phyloP scores from a whole-genome alignment of 495 filamentous ascomycete species.

The Pseudomonodictys pantanalensis region DNA sequence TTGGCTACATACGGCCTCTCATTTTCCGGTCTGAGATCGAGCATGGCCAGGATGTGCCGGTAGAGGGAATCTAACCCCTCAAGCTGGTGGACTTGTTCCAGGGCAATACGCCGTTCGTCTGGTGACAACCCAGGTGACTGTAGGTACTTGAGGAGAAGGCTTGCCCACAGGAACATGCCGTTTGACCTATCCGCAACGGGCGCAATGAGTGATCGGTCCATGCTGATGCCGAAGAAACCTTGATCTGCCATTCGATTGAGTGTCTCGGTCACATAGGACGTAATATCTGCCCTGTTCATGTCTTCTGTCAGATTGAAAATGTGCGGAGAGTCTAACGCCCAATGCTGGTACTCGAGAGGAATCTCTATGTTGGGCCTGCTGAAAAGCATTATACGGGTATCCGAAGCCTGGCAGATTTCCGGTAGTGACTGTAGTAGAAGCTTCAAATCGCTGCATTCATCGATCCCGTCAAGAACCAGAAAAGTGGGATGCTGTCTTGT shows the following conservation, averaged over 20 bases:
- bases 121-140: slow-evolving; percentile 21
- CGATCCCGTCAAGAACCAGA: slow-evolving; percentile 26
- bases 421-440: slow-evolving; percentile 14
- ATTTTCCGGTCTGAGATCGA: background rate
- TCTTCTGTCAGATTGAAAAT: slow-evolving; percentile 6
- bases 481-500: slow-evolving; percentile 26
- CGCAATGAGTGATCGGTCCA: slow-evolving; percentile 15
- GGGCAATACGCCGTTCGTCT: slow-evolving; percentile 8
- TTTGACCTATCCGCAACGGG: slow-evolving; percentile 11
- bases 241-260: slow-evolving; percentile 21
- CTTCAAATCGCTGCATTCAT: slow-evolving; percentile 23
- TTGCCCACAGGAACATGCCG: slow-evolving; percentile 27
- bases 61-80: slow-evolving; percentile 25
- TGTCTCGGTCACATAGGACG: slow-evolving; percentile 1
- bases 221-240: slow-evolving; percentile 23
- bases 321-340: slow-evolving; percentile 7
- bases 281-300: slow-evolving; percentile 15
- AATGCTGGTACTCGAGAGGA: slow-evolving; percentile 21
- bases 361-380: slow-evolving; percentile 17
- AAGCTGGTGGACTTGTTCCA: slow-evolving; percentile 1
- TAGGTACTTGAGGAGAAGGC: slow-evolving; percentile 19
- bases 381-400: slow-evolving; percentile 14
- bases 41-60: slow-evolving; percentile 13
- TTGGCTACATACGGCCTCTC: slow-evolving; percentile 16
- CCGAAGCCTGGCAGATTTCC: slow-evolving; percentile 16